Evolutionary conservation across 1,284 basidiomycete species (phyloP).

Genomic region (Trichosporon sp.): DNA sequence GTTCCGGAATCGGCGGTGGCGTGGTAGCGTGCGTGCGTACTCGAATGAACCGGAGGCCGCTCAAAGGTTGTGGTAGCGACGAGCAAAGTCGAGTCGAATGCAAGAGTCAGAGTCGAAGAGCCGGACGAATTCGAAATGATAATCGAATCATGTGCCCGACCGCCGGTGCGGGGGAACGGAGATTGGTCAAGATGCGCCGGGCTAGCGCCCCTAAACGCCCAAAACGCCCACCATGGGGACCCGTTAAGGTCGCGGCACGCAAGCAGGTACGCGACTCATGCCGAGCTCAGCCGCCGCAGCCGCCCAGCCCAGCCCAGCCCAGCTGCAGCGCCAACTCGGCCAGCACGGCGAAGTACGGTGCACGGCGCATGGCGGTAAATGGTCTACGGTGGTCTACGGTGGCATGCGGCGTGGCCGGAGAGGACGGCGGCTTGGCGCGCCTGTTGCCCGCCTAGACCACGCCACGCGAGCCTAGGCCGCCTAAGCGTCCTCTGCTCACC

Average conservation of each 20-base stretch:
- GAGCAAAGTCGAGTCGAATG: constrained; percentile 4
- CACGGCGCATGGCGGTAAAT: not conserved
- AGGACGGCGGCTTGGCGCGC: not conserved
- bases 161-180: not conserved
- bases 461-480: no score
- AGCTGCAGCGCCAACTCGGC: no score
- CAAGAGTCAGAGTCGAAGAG: not conserved
- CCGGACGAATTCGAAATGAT: constrained; percentile 1
- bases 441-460: not conserved
- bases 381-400: no score
- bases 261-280: not conserved
- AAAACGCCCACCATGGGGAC: not conserved
- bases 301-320: no score
- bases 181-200: not conserved
- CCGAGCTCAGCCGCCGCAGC: no score
- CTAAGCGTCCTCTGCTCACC: not conserved
- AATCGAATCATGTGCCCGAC: not conserved
- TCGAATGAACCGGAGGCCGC: not conserved
- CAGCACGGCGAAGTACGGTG: no score
- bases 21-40: not conserved
- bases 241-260: not conserved
- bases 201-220: no score
- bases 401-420: no score
- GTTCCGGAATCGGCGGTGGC: not conserved
- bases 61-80: not conserved